These are phyloP conservation scores for Globisporangium barbulae DNA, from an alignment of 352 stramenopile genomes.

Conservation along the genomic window DNA sequence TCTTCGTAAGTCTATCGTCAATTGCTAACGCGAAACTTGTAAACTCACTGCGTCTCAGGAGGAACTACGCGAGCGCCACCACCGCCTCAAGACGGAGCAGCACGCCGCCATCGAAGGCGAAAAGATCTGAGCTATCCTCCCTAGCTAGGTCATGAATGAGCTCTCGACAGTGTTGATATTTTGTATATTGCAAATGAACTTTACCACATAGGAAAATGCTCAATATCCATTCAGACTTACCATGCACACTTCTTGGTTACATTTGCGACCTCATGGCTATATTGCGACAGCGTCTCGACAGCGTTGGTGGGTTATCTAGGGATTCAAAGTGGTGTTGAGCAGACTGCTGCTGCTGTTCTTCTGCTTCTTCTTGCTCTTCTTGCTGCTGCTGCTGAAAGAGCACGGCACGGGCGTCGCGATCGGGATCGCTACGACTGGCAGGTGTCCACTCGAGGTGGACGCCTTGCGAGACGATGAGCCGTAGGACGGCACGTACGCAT, in stretches of 20 bases:
- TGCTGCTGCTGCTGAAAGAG: not conserved
- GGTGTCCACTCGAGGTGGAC: not conserved
- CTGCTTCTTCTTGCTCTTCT: conserved; percentile 8
- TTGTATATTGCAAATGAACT: not conserved
- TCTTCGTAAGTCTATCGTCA: not conserved
- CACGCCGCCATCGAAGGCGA: conserved; percentile 10
- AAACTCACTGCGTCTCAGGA: conserved; percentile 13
- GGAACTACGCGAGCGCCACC: conserved; percentile 24
- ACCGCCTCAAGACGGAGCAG: conserved; percentile 3
- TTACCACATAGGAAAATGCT: not conserved
- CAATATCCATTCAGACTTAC: no score
- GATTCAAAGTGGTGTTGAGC: conserved; percentile 16
- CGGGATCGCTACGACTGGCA: conserved; percentile 6
- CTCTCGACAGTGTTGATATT: not conserved
- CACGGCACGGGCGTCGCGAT: not conserved
- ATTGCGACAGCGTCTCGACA: not conserved
- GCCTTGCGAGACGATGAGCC: conserved; percentile 12
- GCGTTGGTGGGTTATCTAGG: not conserved
- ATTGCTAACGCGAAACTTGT: not conserved
- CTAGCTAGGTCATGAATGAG: not conserved
- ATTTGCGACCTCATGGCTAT: not conserved
- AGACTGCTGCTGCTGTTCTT: conserved; percentile 13
- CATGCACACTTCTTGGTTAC: not conserved
- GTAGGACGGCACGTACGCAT: conserved; percentile 13
- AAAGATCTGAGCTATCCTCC: not conserved